phyloP scores from a whole-genome alignment of 2,329 filamentous ascomycete species.

The Elsinoe necatrix region DNA sequence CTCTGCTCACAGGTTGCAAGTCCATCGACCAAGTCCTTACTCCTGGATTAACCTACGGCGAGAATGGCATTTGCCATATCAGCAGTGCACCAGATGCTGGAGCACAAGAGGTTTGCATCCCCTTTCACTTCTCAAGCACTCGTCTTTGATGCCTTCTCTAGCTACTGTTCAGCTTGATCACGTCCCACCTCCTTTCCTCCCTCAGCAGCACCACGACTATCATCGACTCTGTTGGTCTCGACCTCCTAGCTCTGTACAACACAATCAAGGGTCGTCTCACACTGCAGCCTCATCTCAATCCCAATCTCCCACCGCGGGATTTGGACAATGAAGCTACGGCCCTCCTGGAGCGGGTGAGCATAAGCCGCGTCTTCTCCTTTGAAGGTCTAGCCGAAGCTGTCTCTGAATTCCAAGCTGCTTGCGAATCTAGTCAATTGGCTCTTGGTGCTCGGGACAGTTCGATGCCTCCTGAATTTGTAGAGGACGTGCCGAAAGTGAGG shows the following conservation, averaged over 20 bases:
- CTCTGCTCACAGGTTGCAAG: slow-evolving; percentile 23
- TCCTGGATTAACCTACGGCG: slow-evolving; percentile 31
- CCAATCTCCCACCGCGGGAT: slow-evolving; percentile 14
- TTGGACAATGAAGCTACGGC: slow-evolving; percentile 20
- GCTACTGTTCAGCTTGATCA: slow-evolving; percentile 32
- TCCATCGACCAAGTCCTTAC: slow-evolving; percentile 31
- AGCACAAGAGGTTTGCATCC: slow-evolving; percentile 17
- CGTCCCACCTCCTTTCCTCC: slow-evolving; percentile 31
- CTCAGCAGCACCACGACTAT: slow-evolving; percentile 31
- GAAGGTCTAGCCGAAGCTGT: slow-evolving; percentile 41
- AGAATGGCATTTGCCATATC: slow-evolving; percentile 30
- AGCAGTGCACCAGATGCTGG: slow-evolving; percentile 27
- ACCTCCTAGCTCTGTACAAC: slow-evolving; percentile 34
- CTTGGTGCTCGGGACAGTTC: neutral
- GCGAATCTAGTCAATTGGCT: neutral
- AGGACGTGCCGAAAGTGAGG: neutral
- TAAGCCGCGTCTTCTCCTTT: slow-evolving; percentile 45
- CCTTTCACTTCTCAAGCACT: neutral
- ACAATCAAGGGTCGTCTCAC: slow-evolving; percentile 15
- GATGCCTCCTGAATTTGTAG: too few species aligned
- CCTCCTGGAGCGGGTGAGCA: slow-evolving; percentile 37
- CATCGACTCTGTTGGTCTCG: slow-evolving; percentile 41
- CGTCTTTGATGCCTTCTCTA: slow-evolving; percentile 16
- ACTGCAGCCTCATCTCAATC: neutral
- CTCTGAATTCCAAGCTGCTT: slow-evolving; percentile 33